Percentiles rank a stretch among this genome's conserved stretches.
Conservation (phyloP, 768 basidiomycete genomes). For the Kwoniella dejecticola region DNA sequence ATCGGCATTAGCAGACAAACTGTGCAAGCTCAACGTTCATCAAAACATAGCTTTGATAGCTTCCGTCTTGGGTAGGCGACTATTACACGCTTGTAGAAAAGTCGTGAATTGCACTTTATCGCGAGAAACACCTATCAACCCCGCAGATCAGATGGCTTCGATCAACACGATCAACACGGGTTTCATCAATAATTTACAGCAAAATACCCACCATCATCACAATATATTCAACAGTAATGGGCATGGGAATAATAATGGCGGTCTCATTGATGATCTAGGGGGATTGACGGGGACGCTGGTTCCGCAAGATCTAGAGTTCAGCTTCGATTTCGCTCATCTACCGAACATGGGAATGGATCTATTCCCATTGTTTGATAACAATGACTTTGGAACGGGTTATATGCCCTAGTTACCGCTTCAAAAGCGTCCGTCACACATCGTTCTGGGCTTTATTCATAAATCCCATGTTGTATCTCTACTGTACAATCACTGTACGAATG, state of each 20-base stretch:
- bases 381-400: not conserved
- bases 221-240: not conserved
- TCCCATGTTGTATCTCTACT: no score
- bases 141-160: not conserved
- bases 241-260: not conserved
- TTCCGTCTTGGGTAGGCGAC: slow-evolving; percentile 14
- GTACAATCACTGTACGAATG: no score
- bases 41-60: slow-evolving; percentile 15
- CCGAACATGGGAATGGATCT: not conserved
- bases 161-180: not conserved
- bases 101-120: not conserved
- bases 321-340: slow-evolving; percentile 5
- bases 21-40: slow-evolving; percentile 17
- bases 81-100: slow-evolving; percentile 15
- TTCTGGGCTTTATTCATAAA: no score
- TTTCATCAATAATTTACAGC: not conserved
- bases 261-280: not conserved
- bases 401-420: no score
- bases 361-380: slow-evolving; percentile 8
- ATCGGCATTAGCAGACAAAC: slow-evolving; percentile 4
- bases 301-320: slow-evolving; percentile 8
- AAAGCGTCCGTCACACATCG: not conserved
- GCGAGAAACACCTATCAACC: not conserved
- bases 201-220: not conserved
- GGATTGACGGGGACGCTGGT: not conserved